A percentile compares a stretch with the other conserved stretches of the same genome.
Conservation (phyloP, 305 asterid genomes). For the Fraxinus xanthoxyloides region DNA sequence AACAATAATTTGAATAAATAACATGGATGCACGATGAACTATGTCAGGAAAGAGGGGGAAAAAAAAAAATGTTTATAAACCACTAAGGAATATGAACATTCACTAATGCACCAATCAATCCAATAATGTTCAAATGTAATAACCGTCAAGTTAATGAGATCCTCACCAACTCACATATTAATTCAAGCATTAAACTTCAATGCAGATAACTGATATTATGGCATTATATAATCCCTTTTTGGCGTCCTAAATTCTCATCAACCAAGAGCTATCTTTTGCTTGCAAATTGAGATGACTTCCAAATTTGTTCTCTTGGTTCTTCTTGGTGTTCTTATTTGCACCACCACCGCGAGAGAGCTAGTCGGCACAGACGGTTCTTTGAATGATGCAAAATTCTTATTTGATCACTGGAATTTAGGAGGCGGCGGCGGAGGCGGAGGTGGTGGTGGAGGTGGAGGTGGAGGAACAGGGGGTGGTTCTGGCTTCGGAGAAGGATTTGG, state of each 20-base stretch:
- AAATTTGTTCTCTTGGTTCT: neutral
- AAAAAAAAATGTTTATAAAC: no score
- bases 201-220: neutral
- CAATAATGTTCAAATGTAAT: no score
- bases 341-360: neutral
- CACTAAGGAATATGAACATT: no score
- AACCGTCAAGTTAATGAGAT: neutral
- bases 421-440: neutral
- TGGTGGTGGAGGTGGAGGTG: neutral
- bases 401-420: neutral
- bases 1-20: no score
- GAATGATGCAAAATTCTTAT: neutral
- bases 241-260: neutral
- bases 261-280: neutral
- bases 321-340: neutral
- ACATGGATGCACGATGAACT: no score
- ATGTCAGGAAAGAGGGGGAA: no score
- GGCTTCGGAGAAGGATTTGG: slow-evolving; percentile 1
- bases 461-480: neutral
- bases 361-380: neutral
- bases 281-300: neutral
- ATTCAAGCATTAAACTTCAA: neutral
- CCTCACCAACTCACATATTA: neutral
- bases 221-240: neutral
- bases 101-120: no score